Evolutionary conservation across 169 alveolate genomes (phyloP), one percentile per base, ranked within the genome.

Genomic region (Pseudocohnilembus persalinus): DNA sequence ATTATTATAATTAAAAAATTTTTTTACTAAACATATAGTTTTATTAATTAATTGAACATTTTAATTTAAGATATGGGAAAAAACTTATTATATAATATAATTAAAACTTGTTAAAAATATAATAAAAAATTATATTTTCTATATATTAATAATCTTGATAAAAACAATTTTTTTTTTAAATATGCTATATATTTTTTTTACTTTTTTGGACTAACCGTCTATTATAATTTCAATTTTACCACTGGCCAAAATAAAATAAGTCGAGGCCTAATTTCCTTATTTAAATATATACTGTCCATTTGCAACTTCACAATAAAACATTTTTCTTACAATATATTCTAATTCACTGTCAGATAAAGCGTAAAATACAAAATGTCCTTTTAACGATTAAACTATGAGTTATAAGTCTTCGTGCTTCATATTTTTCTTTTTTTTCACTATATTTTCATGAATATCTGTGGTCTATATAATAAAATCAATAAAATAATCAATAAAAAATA

Each of bases 221-320:
- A 86, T 86, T 4, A 80, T 81, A 24, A 86, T 86, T 74, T 86
- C 73, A 24, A 83, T 76, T 81, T 86, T 34, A 1, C 90, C 90
- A 35, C 83, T 81, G 35, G 80, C 87, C 49, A 86, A 79, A 24
- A 86, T 74, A 31, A 86, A 86, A 76, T 86, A 86, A 26, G 90
- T 80, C 30, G 87, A 80, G 16, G 86, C 90, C 83, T 86, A 74
- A 29, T 86, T 87, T 64, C 85, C 90, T 75, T 86, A 73, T 68
- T 86, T 86, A 33, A 86, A 86, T 29, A 86, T 87, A 34, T 34
- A 68, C n/a, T 86, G 68, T 11, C 76, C 84, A 74, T 79, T 85
- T 1, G 84, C 49, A 31, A 72, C 79, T 86, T 83, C 82, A 32
- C 90, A 86, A 72, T 80, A 86, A 64, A 86, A 86, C 90, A 86